Evolutionary conservation across 2,329 filamentous ascomycete genomes (phyloP).

Genomic region (Calycina herbarum): DNA sequence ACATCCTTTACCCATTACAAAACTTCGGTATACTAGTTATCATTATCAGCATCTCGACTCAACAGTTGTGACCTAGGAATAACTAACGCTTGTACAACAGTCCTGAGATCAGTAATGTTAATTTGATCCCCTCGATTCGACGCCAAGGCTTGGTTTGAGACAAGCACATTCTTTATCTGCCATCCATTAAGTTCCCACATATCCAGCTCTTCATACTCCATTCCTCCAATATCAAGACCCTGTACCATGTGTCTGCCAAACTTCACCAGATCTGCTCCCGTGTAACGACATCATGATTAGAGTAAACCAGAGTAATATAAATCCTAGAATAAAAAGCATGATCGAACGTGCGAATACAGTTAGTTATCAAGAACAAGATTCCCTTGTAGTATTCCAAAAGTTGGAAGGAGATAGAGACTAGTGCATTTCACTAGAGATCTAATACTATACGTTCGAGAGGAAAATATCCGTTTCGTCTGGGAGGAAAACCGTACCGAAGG

Average conservation of each 20-base stretch:
- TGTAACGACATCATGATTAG: conserved; percentile 12
- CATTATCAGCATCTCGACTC: too few relatives aligned
- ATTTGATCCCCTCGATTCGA: not conserved
- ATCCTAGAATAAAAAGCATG: conserved; percentile 88
- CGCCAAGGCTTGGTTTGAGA: not conserved
- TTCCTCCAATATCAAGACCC: not conserved
- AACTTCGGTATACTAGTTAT: too few relatives aligned
- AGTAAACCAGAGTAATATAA: conserved; percentile 66
- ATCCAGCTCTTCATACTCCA: conserved; percentile 10
- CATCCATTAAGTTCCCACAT: conserved; percentile 18
- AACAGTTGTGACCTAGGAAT: too few relatives aligned
- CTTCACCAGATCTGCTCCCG: conserved; percentile 20
- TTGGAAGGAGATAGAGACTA: conserved; percentile 84
- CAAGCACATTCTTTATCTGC: conserved; percentile 19
- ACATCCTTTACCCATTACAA: too few relatives aligned
- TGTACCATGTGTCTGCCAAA: conserved; percentile 31
- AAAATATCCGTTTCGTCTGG: conserved; percentile 86
- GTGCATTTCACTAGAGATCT: conserved; percentile 80
- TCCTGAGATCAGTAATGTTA: conserved; percentile 2
- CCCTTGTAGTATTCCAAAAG: conserved; percentile 90
- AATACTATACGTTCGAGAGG: conserved; percentile 77
- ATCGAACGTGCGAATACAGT: conserved; percentile 84
- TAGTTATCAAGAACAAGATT: conserved; percentile 86
- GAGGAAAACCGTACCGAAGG: conserved; percentile 81
- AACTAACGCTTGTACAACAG: not conserved